phyloP scores from a whole-genome alignment of 2,329 filamentous ascomycete species.

The Ophiocordyceps robertsii region DNA sequence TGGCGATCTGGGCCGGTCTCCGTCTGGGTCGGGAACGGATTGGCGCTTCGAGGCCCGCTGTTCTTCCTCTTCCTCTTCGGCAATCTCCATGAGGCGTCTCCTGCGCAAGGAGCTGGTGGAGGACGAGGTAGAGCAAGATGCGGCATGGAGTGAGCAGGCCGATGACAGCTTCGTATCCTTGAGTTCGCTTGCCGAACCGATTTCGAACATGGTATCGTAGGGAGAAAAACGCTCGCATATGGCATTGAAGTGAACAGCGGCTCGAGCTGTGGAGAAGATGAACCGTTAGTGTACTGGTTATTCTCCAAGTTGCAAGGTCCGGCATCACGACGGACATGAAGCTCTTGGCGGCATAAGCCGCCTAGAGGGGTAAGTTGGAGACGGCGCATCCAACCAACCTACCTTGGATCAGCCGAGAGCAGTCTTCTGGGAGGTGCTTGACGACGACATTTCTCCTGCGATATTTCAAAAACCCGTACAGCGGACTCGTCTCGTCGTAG shows the following conservation, averaged over 20 bases:
- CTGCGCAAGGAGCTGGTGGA: constrained; percentile 68
- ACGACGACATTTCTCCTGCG: constrained; percentile 79
- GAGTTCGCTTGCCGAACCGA: constrained; percentile 62
- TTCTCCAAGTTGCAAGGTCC: not conserved
- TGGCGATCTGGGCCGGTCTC: constrained; percentile 15
- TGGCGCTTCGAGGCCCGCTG: constrained; percentile 43
- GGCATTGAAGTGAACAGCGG: constrained; percentile 58
- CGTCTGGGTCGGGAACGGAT: constrained; percentile 34
- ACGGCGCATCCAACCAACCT: constrained; percentile 15
- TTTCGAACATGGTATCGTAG: constrained; percentile 73
- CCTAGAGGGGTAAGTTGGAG: not conserved
- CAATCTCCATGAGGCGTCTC: constrained; percentile 76
- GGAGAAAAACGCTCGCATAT: constrained; percentile 64
- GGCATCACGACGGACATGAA: not conserved
- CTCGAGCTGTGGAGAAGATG: constrained; percentile 49
- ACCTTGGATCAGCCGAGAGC: constrained; percentile 90
- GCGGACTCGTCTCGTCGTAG: constrained; percentile 73
- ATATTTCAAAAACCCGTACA: constrained; percentile 88
- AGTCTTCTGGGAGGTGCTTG: constrained; percentile 83
- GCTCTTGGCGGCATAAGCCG: not conserved
- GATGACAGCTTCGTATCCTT: constrained; percentile 80
- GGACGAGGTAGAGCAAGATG: constrained; percentile 73
- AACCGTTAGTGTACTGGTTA: constrained; percentile 1
- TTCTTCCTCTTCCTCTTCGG: constrained; percentile 81
- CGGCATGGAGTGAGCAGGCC: constrained; percentile 79